Evolutionary conservation across 345 rosid species (phyloP), one percentile per base, ranked within the genome.

Genomic region (Combretum micranthum): DNA sequence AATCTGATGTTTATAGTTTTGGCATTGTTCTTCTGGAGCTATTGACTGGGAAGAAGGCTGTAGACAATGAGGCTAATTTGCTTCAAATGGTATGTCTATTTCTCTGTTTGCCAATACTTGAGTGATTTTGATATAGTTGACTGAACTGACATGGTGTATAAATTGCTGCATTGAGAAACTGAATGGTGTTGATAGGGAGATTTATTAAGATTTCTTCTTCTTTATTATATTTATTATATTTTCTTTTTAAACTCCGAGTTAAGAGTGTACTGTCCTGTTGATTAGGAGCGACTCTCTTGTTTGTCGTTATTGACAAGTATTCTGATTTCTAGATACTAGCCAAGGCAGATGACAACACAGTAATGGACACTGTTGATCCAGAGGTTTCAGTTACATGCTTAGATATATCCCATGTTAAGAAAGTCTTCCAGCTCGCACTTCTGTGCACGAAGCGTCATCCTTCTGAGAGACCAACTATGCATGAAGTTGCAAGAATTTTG

Each of bases 1-100:
- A 89, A 42, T 93, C 99, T 1, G 99, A 93, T 69, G 85, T 93
- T 20, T 93, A 93, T 55, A 93, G 99, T 75, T 93, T 93, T 17
- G 99, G 99, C 16, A 68, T 93, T 69, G 99, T 93, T 55, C 89
- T 93, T 50, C 80, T 93, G 22, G 99, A 93, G 85, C 87, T 93
- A 64, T 74, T 93, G 53, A 93, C 99, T 0, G 99, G 99, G 59
- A 93, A 85, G 74, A 93, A 89, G 57, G 96, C 99, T 23, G 99
- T 93, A 49, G 97, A 93, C 57, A 76, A 87, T 4, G 97, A 93
- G 26, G 79, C 89, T 15, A 93, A 87, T 73, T 73, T 93, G 79
- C 99, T 84, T 63, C 99, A 93, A 68, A 71, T 87, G 91, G 99
- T 93, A 80, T 20, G 63, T 59, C 15, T 42, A n/a, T 21, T 12